phyloP scores from a whole-genome alignment of 108 stramenopile genomes.

The Skeletonema potamos region DNA sequence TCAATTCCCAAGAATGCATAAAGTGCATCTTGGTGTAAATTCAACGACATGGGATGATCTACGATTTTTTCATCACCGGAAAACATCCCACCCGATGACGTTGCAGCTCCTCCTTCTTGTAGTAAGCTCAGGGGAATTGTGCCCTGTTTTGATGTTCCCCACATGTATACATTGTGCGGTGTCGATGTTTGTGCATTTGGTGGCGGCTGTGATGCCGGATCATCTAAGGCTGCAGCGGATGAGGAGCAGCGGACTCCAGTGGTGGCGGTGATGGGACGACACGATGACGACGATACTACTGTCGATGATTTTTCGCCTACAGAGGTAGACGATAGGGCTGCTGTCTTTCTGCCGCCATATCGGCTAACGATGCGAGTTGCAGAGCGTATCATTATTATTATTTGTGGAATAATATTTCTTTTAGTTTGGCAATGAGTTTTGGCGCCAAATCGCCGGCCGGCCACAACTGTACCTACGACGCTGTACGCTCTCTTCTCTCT shows the following conservation, averaged over 20 bases:
- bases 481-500: too few relatives aligned
- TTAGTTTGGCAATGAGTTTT: too few relatives aligned
- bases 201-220: not conserved
- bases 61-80: constrained; percentile 26
- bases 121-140: constrained; percentile 29
- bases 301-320: too few relatives aligned
- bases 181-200: not conserved
- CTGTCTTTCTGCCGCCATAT: not conserved
- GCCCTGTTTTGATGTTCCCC: constrained; percentile 42
- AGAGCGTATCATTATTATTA: not conserved
- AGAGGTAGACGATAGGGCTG: not conserved
- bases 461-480: too few relatives aligned
- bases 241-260: not conserved
- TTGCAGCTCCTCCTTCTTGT: not conserved
- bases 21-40: constrained; percentile 8
- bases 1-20: constrained; percentile 6
- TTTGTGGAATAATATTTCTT: too few relatives aligned
- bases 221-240: not conserved
- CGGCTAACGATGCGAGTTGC: not conserved
- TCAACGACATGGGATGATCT: constrained; percentile 31
- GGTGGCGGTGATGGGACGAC: not conserved
- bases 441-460: too few relatives aligned
- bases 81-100: constrained; percentile 2
- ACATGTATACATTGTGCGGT: constrained; percentile 34
- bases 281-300: not conserved